Conservation (phyloP, 2,329 filamentous ascomycete species). For the Atkinsonella hypoxylon region DNA sequence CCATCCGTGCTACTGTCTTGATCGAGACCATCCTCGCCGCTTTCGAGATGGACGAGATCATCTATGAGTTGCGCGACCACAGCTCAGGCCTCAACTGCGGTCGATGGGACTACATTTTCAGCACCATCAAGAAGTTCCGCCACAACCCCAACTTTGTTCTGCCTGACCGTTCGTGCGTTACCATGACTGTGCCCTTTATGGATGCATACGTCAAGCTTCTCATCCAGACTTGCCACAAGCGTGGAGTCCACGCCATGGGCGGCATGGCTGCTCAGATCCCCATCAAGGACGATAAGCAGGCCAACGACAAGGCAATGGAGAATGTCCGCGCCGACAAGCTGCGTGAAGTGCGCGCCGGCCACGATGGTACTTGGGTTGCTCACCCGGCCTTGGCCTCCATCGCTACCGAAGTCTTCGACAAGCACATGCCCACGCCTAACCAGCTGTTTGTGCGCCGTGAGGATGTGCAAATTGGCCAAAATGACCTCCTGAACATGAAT, state of each 20-base stretch:
- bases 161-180: constrained; percentile 80
- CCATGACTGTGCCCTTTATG: constrained; percentile 99
- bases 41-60: constrained; percentile 99
- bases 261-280: constrained; percentile 99
- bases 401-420: constrained; percentile 88
- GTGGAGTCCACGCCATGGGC: constrained; percentile 97
- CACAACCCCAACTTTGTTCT: constrained; percentile 88
- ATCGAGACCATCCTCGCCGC: constrained; percentile 97
- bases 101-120: constrained; percentile 99
- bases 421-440: constrained; percentile 97
- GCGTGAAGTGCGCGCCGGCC: constrained; percentile 85
- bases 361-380: constrained; percentile 95
- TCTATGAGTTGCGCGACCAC: constrained; percentile 96
- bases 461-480: constrained; percentile 74
- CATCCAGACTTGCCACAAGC: constrained; percentile 95
- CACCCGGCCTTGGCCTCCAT: constrained; percentile 86
- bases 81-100: constrained; percentile 95
- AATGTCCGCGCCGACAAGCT: constrained; percentile 90
- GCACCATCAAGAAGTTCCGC: constrained; percentile 98
- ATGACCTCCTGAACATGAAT: constrained; percentile 96
- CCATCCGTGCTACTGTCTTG: constrained; percentile 86
- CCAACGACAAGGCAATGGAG: constrained; percentile 92
- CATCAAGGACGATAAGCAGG: constrained; percentile 85
- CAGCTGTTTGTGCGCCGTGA: constrained; percentile 86
- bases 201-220: constrained; percentile 88